Conservation (phyloP, 2,329 filamentous ascomycete species). For the Apiospora pterosperma region DNA sequence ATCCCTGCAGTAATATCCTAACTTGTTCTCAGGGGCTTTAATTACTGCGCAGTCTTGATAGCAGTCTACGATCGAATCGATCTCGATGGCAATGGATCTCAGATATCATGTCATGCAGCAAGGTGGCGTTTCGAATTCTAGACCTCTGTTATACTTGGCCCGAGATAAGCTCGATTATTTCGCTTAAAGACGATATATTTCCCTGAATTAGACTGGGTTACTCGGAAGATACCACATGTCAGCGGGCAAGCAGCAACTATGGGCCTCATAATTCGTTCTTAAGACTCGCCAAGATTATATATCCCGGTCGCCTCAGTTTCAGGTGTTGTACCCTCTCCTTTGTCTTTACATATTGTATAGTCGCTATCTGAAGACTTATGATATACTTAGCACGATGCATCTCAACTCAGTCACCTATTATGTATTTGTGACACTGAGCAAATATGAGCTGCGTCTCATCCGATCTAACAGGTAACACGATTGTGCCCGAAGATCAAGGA, state of each 20-base stretch:
- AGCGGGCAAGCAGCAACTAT: neutral
- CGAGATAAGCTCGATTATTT: neutral
- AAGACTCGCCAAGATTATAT: neutral
- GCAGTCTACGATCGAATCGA: too few species aligned
- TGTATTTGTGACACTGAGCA: neutral
- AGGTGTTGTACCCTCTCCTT: neutral
- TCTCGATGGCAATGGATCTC: too few species aligned
- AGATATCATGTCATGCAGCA: too few species aligned
- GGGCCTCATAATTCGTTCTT: neutral
- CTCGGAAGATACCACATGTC: neutral
- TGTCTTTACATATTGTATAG: neutral
- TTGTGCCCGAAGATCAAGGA: neutral
- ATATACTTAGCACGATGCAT: neutral
- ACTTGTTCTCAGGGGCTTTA: too few species aligned
- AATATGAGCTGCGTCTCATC: neutral
- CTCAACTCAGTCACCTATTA: neutral
- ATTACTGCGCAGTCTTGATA: too few species aligned
- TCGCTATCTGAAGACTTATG: neutral
- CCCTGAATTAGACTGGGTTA: neutral
- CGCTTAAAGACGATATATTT: neutral
- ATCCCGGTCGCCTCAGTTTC: neutral
- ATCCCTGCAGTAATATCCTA: too few species aligned
- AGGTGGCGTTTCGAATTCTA: too few species aligned
- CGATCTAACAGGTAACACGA: neutral
- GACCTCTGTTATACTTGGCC: neutral